phyloP scores from a whole-genome alignment of 2,329 filamentous ascomycete species.

The Nectriaceae sp. region DNA sequence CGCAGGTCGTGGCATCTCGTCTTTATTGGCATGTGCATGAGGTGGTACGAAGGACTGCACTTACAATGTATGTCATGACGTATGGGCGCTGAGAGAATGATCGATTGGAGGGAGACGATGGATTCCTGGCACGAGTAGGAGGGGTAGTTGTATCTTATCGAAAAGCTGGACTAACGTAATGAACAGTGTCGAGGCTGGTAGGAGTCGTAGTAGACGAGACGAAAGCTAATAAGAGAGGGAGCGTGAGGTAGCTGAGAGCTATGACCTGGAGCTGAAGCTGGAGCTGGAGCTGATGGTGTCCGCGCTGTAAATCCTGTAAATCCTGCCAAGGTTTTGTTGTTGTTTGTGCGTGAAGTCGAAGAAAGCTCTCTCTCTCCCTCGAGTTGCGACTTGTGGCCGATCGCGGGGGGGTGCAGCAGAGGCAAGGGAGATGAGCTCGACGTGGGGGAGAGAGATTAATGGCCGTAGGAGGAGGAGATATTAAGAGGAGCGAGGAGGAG shows the following conservation, averaged over 20 bases:
- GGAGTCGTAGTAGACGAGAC: too few relatives aligned
- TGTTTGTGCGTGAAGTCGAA: neutral
- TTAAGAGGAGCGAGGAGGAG: neutral
- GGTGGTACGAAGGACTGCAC: conserved; percentile 18
- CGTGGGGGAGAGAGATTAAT: neutral
- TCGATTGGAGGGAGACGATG: conserved; percentile 9
- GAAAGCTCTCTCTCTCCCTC: neutral
- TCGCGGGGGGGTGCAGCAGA: neutral
- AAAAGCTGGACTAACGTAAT: too few relatives aligned
- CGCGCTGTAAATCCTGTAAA: too few relatives aligned
- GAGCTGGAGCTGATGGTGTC: neutral
- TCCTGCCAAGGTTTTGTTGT: too few relatives aligned
- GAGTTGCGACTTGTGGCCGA: neutral
- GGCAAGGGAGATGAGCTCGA: neutral
- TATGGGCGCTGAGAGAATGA: conserved; percentile 20
- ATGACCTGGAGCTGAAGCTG: neutral
- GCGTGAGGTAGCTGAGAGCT: neutral
- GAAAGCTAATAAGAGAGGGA: neutral
- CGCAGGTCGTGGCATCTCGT: neutral
- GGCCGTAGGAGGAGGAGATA: neutral
- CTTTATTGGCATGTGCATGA: neutral
- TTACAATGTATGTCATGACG: conserved; percentile 45
- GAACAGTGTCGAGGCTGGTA: too few relatives aligned
- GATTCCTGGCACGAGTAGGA: conserved; percentile 14
- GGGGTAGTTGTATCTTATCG: neutral